A percentile compares a stretch with the other conserved stretches of the same genome.
Evolutionary conservation across 352 stramenopile species (phyloP).

Genomic region (Thraustotheca clavata): DNA sequence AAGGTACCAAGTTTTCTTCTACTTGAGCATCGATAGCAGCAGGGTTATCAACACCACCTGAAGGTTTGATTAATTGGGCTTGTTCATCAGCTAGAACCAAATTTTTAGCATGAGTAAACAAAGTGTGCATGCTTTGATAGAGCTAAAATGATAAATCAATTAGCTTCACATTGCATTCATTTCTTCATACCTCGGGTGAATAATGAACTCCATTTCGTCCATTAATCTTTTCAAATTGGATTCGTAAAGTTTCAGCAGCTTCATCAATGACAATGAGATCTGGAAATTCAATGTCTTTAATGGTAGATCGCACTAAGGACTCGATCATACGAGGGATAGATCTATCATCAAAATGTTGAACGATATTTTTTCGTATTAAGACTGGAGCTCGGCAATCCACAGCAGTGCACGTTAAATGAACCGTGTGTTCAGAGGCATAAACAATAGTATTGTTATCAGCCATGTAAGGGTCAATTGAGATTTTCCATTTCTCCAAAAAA

Average conservation of each 20-base stretch:
- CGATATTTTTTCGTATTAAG: constrained; percentile 24
- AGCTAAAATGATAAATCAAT: background rate
- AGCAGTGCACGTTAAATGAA: constrained; percentile 45
- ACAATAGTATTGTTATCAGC: constrained; percentile 13
- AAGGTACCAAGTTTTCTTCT: too few relatives aligned
- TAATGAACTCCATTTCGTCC: constrained; percentile 22
- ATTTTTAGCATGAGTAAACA: constrained; percentile 10
- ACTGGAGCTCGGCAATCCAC: constrained; percentile 48
- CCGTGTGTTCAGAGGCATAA: constrained; percentile 17
- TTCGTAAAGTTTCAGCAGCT: constrained; percentile 25
- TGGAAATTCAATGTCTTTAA: constrained; percentile 29
- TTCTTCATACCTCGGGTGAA: constrained; percentile 7
- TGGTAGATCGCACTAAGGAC: constrained; percentile 45
- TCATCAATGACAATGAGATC: constrained; percentile 28
- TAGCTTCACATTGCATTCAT: constrained; percentile 28
- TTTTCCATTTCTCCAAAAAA: constrained; percentile 61
- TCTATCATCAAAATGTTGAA: constrained; percentile 19
- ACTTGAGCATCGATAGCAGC: too few relatives aligned
- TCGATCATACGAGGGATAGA: constrained; percentile 41
- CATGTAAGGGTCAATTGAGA: constrained; percentile 43
- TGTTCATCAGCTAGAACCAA: constrained; percentile 8
- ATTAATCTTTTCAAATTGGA: constrained; percentile 34
- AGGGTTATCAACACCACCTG: too few relatives aligned
- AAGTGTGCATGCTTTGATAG: background rate
- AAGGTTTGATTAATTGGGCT: constrained; percentile 16